These are phyloP conservation scores for Dichotomocladium elegans DNA, from an alignment of 371 early-diverging fungal species.

Conservation along the genomic window DNA sequence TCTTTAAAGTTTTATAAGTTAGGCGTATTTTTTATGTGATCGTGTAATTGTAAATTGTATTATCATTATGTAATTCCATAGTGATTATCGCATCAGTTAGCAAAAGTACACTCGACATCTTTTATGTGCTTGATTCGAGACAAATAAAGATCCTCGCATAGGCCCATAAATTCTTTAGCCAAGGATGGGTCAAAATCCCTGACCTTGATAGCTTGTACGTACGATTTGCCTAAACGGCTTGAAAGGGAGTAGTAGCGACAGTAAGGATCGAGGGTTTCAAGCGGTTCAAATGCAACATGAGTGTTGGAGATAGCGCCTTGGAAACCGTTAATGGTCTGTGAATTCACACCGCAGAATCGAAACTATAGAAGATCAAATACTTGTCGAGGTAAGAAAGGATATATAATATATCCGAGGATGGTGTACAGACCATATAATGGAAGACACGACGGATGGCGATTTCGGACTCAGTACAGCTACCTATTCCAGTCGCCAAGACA, in stretches of 20 bases:
- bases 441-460: slow-evolving; percentile 27
- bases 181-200: slow-evolving; percentile 21
- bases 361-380: slow-evolving; percentile 29
- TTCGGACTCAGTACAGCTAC: slow-evolving; percentile 47
- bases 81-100: too few relatives aligned
- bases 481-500: slow-evolving; percentile 65
- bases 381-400: too few relatives aligned
- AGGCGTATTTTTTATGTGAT: too few relatives aligned
- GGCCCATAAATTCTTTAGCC: too few relatives aligned
- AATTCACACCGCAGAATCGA: slow-evolving; percentile 43
- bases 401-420: too few relatives aligned
- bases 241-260: slow-evolving; percentile 45
- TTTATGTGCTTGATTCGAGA: too few relatives aligned
- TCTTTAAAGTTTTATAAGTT: too few relatives aligned
- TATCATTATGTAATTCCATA: too few relatives aligned
- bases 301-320: slow-evolving; percentile 52
- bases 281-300: slow-evolving; percentile 45
- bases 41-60: too few relatives aligned
- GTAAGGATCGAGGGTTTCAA: slow-evolving; percentile 31
- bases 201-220: slow-evolving; percentile 28
- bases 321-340: slow-evolving; percentile 58
- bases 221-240: slow-evolving; percentile 37
- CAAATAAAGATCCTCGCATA: too few relatives aligned
- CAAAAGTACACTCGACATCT: too few relatives aligned
- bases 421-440: slow-evolving; percentile 47